Base-by-base conservation (phyloP, 2,329 filamentous ascomycete species). In the Hypoxylon sp. region DNA sequence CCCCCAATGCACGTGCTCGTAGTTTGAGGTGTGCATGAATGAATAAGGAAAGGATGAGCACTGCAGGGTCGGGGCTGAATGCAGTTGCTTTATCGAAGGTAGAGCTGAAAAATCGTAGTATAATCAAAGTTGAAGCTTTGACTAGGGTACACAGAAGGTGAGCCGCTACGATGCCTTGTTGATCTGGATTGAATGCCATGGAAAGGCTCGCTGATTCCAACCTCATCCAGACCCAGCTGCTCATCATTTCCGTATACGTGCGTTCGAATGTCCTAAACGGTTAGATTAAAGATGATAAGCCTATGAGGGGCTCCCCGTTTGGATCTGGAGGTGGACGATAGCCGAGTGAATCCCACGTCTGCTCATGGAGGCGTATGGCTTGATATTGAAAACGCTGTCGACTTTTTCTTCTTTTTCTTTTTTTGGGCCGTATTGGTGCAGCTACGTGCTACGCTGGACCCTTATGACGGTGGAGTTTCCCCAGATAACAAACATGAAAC, bases 21-120 rank as follows among this genome's bases (percentile, higher is more conserved):
- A 40, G 36, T 18, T 40, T 9, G n/a, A n/a, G n/a, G n/a, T n/a
- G 6, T 26, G 24, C 24, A 20, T 20, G 38, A 24, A 42, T 32
- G 20, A 3, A 40, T 22, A 20, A 42, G 40, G 38, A 32, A 42
- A 42, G 44, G 22, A 53, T 44, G 8, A 18, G 22, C n/a, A 28
- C 32, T 26, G 51, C 30, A 53, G 36, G 36, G 42, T 53, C 16
- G 38, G 22, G 38, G 51, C 51, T 44, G 26, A 53, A 53, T 44
- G 4, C n/a, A 53, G n/a, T 2, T 36, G 26, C 22, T 40, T 14
- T 40, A 52, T 52, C 26, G 33, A 24, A 26, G 28, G 12, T 18
- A 24, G 48, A 26, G 22, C 50, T 42, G 8, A 44, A 12, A 53
- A 16, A 28, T 40, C 22, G 24, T n/a, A 12, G 22, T 24, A 28